Evolutionary conservation across 768 basidiomycete genomes (phyloP), one percentile per base, ranked within the genome.

Genomic region (Crepidotus variabilis): DNA sequence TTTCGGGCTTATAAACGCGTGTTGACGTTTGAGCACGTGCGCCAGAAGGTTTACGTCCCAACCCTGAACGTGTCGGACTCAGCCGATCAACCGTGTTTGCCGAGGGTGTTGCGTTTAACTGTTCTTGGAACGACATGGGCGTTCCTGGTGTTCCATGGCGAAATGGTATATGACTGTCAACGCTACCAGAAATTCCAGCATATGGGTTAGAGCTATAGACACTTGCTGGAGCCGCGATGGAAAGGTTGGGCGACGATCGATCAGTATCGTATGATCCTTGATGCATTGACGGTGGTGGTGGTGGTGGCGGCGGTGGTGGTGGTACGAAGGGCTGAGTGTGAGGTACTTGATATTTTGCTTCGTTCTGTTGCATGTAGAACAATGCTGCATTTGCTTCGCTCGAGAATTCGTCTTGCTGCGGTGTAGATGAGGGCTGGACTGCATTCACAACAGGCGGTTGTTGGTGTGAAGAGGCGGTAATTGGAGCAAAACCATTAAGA

Each of bases 1-100:
- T 67, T 47, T 72, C 72, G 58, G 72, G 71, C 64, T 71, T 69
- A 69, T 71, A 76, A 71, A 69, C 51, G 66, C 71, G 61, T 63
- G 57, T 73, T 56, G 71, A 72, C 62, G 79, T 78, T 55, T 76
- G 82, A 49, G 86, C 90, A 85, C 90, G 90, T 85, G 90, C 90
- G 50, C 90, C 90, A 32, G 88, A 86, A 20, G 90, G 90, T 65
- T 88, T 90, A 71, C 88, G 85, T 71, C 86, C 85, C 48, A 77
- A 66, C 52, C 63, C 75, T 65, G 69, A 71, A 63, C 78, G 73
- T 57, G 70, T 69, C 63, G 71, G 69, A 58, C 62, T 76, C 63
- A 61, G 59, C 67, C 61, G 72, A 63, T 67, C 70, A 54, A 61
- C 21, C 28, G 24, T 47, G 28, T 43, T 63, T 47, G 56, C 21